Evolutionary conservation across 78 protist species (phyloP).

Genomic region (Tieghemostelium lacteum): DNA sequence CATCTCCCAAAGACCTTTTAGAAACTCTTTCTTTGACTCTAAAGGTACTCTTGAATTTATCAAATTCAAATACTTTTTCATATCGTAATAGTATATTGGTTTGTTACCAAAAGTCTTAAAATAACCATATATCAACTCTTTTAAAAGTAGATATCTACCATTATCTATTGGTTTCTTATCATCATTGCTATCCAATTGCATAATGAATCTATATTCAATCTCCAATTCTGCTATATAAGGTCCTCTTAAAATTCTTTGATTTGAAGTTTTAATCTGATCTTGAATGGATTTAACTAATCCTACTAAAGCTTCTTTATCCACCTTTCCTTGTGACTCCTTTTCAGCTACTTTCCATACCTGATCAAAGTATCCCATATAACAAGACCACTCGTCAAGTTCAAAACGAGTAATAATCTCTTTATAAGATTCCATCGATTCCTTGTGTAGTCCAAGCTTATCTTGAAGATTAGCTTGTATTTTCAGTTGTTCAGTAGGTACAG

Average conservation of each 20-base stretch:
- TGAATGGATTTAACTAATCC: conserved; percentile 17
- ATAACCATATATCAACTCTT: background rate
- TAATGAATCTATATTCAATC: background rate
- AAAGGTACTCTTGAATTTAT: background rate
- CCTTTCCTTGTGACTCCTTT: background rate
- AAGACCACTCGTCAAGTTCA: conserved; percentile 78
- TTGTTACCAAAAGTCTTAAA: conserved; percentile 52
- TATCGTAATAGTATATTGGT: conserved; percentile 37
- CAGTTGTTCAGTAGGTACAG: conserved; percentile 42
- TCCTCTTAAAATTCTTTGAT: conserved; percentile 42
- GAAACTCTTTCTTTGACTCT: background rate
- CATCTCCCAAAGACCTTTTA: background rate
- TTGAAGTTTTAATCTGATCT: background rate
- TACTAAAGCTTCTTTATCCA: background rate
- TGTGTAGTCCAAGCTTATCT: background rate
- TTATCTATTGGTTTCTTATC: too few species aligned
- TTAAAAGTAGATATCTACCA: background rate
- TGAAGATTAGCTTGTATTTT: conserved; percentile 10
- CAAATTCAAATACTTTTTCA: conserved; percentile 21
- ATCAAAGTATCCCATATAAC: conserved; percentile 60
- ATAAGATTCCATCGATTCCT: conserved; percentile 28
- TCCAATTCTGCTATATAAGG: conserved; percentile 69
- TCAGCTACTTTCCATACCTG: background rate
- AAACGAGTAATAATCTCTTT: conserved; percentile 49
- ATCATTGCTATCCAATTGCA: background rate